Base-by-base conservation (phyloP, 2,329 filamentous ascomycete genomes). In the Penicillium sp. region DNA sequence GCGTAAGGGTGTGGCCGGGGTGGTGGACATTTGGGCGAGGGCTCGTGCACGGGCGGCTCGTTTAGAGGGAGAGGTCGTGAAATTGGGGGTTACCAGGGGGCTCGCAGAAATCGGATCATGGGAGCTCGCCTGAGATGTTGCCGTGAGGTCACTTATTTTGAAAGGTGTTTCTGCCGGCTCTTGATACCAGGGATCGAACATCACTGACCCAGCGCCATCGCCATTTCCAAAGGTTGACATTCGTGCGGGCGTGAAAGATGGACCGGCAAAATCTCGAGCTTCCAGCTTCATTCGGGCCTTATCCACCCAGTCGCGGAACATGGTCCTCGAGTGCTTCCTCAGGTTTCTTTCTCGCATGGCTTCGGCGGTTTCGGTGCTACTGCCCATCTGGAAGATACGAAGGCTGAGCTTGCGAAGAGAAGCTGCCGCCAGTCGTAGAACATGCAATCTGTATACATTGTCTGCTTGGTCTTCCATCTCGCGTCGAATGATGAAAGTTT, bases 341-440 rank as follows among this genome's bases (percentile, higher is more conserved):
- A 76, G 69, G 53, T 77, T 79, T 17, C 79, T 69, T 17, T 75
- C 70, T 43, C 71, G 69, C 54, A 82, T 66, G 6, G 77, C 76
- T 32, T 75, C 68, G 0, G 78, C 77, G 35, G 72, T 79, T 49
- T 80, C 74, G 9, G 70, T 63, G 22, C 72, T 72, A 45, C 74
- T 73, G 22, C 71, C 69, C 4, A 78, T 66, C 35, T 79, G 77
- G 65, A 82, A 82, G 2, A 78, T 67, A 7, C 74, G 74, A 65
- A 81, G 77, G 46, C 77, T 79, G n/a, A 82, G 65, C 57, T 75
- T 78, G 60, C 77, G 78, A 49, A 82, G 66, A 22, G 70, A 71
- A 13, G 66, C 67, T 10, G 70, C 69, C 13, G 77, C 74, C 4
- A 73, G 64, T 22, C 71, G 65, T 12, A 77, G 71, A 4, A 74